These are phyloP conservation scores for Phytophthora pseudosyringae DNA, from an alignment of 352 stramenopile species.

Conservation along the genomic window DNA sequence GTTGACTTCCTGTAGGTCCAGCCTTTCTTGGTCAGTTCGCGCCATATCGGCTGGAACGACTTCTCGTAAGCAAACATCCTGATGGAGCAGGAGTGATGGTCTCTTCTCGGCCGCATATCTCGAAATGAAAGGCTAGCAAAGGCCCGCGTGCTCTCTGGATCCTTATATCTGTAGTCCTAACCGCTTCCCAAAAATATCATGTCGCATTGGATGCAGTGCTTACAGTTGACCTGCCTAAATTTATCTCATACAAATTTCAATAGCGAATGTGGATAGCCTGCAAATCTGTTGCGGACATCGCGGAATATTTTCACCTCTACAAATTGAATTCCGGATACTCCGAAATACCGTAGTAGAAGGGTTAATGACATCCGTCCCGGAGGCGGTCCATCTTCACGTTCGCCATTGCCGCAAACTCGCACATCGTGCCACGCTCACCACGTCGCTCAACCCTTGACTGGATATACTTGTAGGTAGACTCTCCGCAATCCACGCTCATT, in stretches of 20 bases:
- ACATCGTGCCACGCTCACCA: too few relatives aligned
- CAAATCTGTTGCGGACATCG: too few relatives aligned
- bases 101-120: neutral
- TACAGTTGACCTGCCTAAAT: slow-evolving; percentile 6
- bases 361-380: too few relatives aligned
- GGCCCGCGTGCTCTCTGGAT: neutral
- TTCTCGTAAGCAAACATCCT: neutral
- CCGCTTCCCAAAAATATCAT: neutral
- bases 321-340: too few relatives aligned
- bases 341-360: too few relatives aligned
- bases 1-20: slow-evolving; percentile 1
- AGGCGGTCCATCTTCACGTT: too few relatives aligned
- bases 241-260: neutral
- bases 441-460: too few relatives aligned
- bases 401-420: too few relatives aligned
- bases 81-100: neutral
- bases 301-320: too few relatives aligned
- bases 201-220: neutral
- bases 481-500: too few relatives aligned
- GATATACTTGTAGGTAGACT: too few relatives aligned
- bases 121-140: neutral
- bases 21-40: slow-evolving; percentile 1
- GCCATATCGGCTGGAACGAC: slow-evolving; percentile 4
- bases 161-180: neutral
- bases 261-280: neutral